Evolutionary conservation across 2,329 filamentous ascomycete species (phyloP), one percentile per base, ranked within the genome.

Genomic region (Sporothrix pallida): DNA sequence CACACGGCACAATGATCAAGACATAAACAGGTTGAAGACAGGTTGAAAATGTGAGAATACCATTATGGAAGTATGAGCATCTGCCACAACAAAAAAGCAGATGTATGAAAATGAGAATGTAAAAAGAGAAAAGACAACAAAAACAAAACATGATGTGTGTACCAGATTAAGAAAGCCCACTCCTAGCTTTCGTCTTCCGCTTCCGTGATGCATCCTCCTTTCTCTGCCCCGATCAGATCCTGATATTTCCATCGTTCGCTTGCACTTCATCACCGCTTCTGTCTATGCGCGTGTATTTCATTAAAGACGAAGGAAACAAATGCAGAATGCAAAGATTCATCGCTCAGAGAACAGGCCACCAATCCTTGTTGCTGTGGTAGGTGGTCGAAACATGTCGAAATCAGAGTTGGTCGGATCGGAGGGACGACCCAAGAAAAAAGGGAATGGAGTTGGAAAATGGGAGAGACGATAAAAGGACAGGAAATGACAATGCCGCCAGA

Each of bases 401-500:
- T n/a, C 17, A 8, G 8, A 20, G 37, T 12, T 46, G 9, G 60
- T 44, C 46, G n/a, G 9, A 26, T 26, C 23, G 23, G 23, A 26
- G 23, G 23, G 23, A 26, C 23, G 23, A 26, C 23, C 23, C 23
- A 26, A 26, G 23, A 26, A 26, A 26, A 52, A 10, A 69, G 44
- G 17, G 15, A 20, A 23, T 31, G 23, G 17, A 60, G 12, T 31
- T 31, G 56, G n/a, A 26, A 52, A 37, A 42, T 5, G 26, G 6
- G 62, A 48, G 26, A 37, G 52, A 26, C 42, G 31, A 68, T 8
- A 26, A 17, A 12, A 20, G 13, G 46, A 65, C 48, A 50, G 20
- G 50, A 63, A 56, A 70, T 37, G 71, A 56, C 52, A 72, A 68
- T 72, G 67, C 65, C 74, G 69, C 67, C 67, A 56, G 20, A 56